Conservation (phyloP, 2,329 filamentous ascomycete species). For the Biscogniauxia marginata region DNA sequence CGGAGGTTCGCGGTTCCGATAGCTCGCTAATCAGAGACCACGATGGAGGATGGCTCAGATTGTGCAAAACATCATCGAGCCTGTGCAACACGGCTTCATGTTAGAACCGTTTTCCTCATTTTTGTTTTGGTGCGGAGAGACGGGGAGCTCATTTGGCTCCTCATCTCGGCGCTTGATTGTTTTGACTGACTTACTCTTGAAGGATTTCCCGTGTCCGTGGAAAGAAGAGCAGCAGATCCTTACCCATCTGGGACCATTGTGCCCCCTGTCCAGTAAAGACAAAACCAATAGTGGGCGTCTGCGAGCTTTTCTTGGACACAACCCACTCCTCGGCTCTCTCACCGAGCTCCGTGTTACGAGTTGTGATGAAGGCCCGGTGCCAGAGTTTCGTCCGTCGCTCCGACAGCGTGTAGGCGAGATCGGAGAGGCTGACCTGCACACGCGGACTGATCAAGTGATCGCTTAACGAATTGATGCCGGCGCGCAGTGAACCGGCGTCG, state of each 20-base stretch:
- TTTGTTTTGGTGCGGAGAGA: too few relatives aligned
- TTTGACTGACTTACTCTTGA: conserved; percentile 1
- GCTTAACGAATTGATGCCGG: not conserved
- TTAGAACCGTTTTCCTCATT: too few relatives aligned
- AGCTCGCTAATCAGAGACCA: conserved; percentile 21
- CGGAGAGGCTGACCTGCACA: not conserved
- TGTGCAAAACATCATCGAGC: conserved; percentile 18
- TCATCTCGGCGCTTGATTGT: too few relatives aligned
- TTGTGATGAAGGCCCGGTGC: conserved; percentile 1
- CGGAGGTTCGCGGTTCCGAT: conserved; percentile 6
- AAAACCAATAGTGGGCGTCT: not conserved
- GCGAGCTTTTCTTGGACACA: not conserved
- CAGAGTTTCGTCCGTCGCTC: conserved; percentile 4
- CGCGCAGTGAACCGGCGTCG: not conserved
- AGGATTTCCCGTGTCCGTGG: conserved; percentile 5
- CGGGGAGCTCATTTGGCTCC: not conserved
- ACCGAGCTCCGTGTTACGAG: not conserved
- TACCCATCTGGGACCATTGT: conserved; percentile 17
- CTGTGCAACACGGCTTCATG: too few relatives aligned
- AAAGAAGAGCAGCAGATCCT: conserved; percentile 3
- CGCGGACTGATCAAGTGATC: conserved; percentile 2
- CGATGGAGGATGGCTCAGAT: conserved; percentile 6
- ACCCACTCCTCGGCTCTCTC: not conserved
- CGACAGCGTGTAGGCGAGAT: conserved; percentile 7
- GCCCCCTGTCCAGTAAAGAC: conserved; percentile 10